Evolutionary conservation across 225 moss, liverwort and hornwort genomes (phyloP).

Genomic region (Takakia lepidozioides): DNA sequence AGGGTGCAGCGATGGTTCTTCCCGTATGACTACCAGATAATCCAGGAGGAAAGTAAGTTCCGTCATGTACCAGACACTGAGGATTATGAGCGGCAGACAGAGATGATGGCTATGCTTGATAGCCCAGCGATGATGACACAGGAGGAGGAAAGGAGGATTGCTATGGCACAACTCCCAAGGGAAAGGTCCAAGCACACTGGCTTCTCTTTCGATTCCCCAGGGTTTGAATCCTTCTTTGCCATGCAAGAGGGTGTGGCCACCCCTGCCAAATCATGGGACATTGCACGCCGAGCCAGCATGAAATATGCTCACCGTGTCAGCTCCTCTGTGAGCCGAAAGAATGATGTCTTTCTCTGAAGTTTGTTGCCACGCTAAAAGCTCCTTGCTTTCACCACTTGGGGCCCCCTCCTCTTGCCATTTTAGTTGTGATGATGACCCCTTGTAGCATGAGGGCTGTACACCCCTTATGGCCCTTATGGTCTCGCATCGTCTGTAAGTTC

Average conservation of each 20-base stretch:
- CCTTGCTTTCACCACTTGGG: background rate
- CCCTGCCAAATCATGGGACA: conserved; percentile 88
- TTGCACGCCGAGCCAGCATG: conserved; percentile 91
- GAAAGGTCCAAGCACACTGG: conserved; percentile 87
- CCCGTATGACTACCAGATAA: conserved; percentile 80
- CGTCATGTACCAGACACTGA: conserved; percentile 4
- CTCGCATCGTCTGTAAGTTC: no score
- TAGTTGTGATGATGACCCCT: no score
- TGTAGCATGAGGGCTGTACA: no score
- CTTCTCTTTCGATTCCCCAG: conserved; percentile 89
- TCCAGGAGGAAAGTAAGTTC: conserved; percentile 58
- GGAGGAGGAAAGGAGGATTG: conserved; percentile 61
- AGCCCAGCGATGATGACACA: conserved; percentile 21
- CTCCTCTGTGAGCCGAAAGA: conserved; percentile 18
- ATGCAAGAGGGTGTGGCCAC: conserved; percentile 80
- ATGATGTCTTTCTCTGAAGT: background rate
- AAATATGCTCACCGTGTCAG: conserved; percentile 24
- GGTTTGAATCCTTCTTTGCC: conserved; percentile 88
- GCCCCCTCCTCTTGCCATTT: no score
- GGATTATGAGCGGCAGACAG: conserved; percentile 38
- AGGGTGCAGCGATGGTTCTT: conserved; percentile 79
- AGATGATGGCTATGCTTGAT: conserved; percentile 66
- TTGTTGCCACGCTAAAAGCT: background rate
- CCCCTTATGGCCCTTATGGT: no score
- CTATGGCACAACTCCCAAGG: conserved; percentile 84